A percentile compares a stretch with the other conserved stretches of the same genome.
These are phyloP conservation scores for Mycosarcoma mackinlayi DNA, from an alignment of 1,284 basidiomycete genomes.

Conservation along the genomic window DNA sequence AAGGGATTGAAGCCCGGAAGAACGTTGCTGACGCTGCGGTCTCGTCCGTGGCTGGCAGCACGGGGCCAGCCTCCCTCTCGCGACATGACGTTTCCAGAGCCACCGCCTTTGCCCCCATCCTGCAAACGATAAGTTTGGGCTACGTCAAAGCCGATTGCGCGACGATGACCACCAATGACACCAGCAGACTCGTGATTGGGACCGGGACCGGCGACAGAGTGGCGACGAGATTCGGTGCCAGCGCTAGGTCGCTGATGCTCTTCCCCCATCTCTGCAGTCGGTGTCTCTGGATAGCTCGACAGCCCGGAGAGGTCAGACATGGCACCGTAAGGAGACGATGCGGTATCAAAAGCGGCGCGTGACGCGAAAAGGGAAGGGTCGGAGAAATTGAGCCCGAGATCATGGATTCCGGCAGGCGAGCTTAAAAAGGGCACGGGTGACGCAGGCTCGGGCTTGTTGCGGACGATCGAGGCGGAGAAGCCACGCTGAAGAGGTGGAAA, in stretches of 20 bases:
- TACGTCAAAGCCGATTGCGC: constrained; percentile 56
- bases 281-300: constrained; percentile 28
- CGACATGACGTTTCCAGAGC: neutral
- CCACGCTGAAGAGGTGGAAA: constrained; percentile 33
- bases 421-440: constrained; percentile 38
- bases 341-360: constrained; percentile 15
- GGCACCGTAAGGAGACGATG: constrained; percentile 33
- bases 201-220: constrained; percentile 43
- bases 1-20: constrained; percentile 38
- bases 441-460: constrained; percentile 23
- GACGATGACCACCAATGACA: constrained; percentile 46
- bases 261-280: neutral
- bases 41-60: constrained; percentile 17
- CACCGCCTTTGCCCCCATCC: neutral
- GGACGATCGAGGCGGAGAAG: constrained; percentile 34
- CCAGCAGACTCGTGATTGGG: constrained; percentile 23
- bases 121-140: neutral
- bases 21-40: constrained; percentile 33
- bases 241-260: constrained; percentile 5
- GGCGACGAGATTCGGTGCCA: constrained; percentile 54
- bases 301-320: constrained; percentile 27
- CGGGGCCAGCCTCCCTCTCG: constrained; percentile 20
- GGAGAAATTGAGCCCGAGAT: constrained; percentile 22
- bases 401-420: constrained; percentile 37
- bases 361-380: constrained; percentile 21